Conservation (phyloP, 345 rosid species). For the Brassica incana region DNA sequence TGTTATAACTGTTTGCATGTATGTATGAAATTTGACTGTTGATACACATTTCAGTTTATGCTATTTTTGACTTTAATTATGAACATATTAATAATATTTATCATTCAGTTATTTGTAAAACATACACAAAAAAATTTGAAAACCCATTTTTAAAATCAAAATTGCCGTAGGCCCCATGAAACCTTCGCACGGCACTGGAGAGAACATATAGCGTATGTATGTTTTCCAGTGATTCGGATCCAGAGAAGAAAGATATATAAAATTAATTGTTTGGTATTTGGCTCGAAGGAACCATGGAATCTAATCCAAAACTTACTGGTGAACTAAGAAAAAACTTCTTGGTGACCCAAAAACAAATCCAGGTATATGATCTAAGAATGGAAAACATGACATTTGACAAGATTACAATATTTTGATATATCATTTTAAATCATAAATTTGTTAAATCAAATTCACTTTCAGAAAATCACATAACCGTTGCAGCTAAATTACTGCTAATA, state of each 20-base stretch:
- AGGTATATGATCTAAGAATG: neutral
- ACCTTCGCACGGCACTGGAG: neutral
- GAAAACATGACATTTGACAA: neutral
- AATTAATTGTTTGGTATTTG: neutral
- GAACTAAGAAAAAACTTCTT: too few relatives aligned
- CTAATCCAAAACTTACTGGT: neutral
- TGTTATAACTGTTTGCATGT: too few relatives aligned
- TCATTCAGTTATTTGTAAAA: too few relatives aligned
- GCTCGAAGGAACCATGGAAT: neutral
- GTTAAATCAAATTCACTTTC: neutral
- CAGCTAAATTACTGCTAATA: neutral
- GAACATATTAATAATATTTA: too few relatives aligned
- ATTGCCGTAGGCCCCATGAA: too few relatives aligned
- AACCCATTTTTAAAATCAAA: too few relatives aligned
- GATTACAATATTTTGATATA: neutral
- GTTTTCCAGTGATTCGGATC: neutral
- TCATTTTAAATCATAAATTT: conserved; percentile 11
- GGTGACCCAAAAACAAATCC: too few relatives aligned
- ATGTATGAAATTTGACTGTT: too few relatives aligned
- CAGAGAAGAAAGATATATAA: neutral
- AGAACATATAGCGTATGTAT: neutral
- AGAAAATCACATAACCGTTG: neutral
- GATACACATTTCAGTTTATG: too few relatives aligned
- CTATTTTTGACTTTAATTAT: too few relatives aligned
- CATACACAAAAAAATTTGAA: too few relatives aligned